phyloP scores from a whole-genome alignment of 1,139 yeast genomes.

The Diutina ranongensis region DNA sequence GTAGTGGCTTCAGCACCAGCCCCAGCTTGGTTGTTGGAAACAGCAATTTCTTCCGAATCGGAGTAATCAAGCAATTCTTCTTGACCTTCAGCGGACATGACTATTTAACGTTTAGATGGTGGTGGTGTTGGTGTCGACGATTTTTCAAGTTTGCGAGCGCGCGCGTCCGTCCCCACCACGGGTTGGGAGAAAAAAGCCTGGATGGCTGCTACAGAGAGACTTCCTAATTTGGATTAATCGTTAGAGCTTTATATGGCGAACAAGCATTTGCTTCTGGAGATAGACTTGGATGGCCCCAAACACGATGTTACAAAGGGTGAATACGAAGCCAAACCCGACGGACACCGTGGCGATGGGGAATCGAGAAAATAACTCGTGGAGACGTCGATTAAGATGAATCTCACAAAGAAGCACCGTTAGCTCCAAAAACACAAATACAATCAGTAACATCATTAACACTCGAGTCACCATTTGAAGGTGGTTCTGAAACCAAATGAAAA shows the following conservation, averaged over 20 bases:
- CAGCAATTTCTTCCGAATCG: slow-evolving; percentile 88
- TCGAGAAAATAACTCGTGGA: background rate
- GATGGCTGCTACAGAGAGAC: too few relatives aligned
- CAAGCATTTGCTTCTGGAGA: background rate
- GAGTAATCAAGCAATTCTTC: slow-evolving; percentile 98
- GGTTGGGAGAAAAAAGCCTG: background rate
- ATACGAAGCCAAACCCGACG: background rate
- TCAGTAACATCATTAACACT: background rate
- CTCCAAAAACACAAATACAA: background rate
- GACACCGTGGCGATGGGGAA: background rate
- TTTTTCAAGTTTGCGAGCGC: background rate
- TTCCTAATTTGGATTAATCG: too few relatives aligned
- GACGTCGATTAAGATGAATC: background rate
- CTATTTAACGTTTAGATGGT: too few relatives aligned
- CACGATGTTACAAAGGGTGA: background rate
- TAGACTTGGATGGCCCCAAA: background rate
- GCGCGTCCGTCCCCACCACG: background rate
- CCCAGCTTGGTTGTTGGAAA: slow-evolving; percentile 26
- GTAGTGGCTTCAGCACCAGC: slow-evolving; percentile 35
- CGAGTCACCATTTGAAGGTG: background rate
- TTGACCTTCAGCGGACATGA: slow-evolving; percentile 84
- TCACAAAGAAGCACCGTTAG: background rate
- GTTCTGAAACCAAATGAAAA: background rate
- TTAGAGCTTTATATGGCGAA: background rate
- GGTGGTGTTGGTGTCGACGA: slow-evolving; percentile 5